Conservation (phyloP, 179 eudicot genomes). For the Silene vulgaris region DNA sequence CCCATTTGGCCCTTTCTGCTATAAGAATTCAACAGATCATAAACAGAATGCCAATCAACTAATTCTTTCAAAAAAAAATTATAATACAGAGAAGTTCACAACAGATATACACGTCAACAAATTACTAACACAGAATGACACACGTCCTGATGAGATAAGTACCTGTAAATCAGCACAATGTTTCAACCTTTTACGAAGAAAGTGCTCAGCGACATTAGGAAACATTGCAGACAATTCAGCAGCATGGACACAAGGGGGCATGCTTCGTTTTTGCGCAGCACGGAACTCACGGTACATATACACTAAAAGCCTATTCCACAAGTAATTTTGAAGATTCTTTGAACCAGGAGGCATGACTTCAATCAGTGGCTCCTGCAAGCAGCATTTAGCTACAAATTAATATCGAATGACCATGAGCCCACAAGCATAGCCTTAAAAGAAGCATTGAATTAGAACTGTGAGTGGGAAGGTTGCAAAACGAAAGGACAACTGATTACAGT, state of each 20-base stretch:
- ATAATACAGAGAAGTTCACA: background rate
- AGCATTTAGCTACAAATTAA: constrained; percentile 19
- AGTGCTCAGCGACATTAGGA: constrained; percentile 57
- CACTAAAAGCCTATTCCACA: constrained; percentile 77
- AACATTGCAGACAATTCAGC: constrained; percentile 79
- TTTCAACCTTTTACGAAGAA: constrained; percentile 80
- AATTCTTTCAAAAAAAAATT: background rate
- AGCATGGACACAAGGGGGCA: constrained; percentile 70
- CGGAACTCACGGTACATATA: constrained; percentile 84
- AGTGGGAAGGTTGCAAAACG: background rate
- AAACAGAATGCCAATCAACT: background rate
- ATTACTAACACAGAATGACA: background rate
- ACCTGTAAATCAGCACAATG: constrained; percentile 95
- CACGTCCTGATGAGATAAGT: background rate
- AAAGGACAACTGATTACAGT: background rate
- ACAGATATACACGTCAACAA: background rate
- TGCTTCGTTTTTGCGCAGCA: constrained; percentile 67
- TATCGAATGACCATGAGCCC: background rate
- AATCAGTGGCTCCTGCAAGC: constrained; percentile 79
- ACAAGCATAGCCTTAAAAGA: constrained; percentile 1
- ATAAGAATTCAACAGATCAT: constrained; percentile 4
- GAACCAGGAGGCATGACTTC: constrained; percentile 53
- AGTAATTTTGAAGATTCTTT: constrained; percentile 64
- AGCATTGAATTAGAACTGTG: background rate
- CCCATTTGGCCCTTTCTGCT: constrained; percentile 70